These are phyloP conservation scores for Neofusicoccum parvum DNA, from an alignment of 2,329 filamentous ascomycete genomes.

Conservation along the genomic window DNA sequence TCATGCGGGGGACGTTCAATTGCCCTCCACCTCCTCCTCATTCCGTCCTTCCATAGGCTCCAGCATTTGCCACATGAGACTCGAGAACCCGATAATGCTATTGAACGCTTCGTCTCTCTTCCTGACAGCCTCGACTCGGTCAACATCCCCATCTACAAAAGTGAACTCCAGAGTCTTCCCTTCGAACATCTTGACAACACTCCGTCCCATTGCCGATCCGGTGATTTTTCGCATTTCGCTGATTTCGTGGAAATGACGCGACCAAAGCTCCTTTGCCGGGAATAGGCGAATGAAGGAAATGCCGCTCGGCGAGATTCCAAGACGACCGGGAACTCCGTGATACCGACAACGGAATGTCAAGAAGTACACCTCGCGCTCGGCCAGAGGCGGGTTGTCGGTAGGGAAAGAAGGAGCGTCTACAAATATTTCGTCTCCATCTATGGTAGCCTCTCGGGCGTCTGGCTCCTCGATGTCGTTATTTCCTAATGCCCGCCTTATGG, in stretches of 20 bases:
- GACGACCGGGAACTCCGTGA: constrained; percentile 26
- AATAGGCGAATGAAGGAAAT: constrained; percentile 26
- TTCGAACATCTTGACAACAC: neutral
- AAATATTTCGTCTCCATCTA: constrained; percentile 4
- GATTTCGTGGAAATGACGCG: constrained; percentile 28
- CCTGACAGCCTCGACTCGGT: constrained; percentile 31
- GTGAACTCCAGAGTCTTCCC: constrained; percentile 22
- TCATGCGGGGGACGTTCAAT: neutral
- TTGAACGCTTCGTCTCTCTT: constrained; percentile 41
- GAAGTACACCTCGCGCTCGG: constrained; percentile 22
- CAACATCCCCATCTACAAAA: constrained; percentile 20
- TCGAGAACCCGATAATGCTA: constrained; percentile 39
- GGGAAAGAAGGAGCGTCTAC: neutral
- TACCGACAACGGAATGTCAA: constrained; percentile 30
- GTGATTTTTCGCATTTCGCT: constrained; percentile 31
- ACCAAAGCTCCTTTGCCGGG: constrained; percentile 28
- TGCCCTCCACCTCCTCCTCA: constrained; percentile 1
- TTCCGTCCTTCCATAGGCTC: constrained; percentile 25
- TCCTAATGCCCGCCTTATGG: constrained; percentile 23
- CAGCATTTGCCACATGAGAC: constrained; percentile 36
- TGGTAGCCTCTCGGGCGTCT: neutral
- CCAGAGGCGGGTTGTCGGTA: constrained; percentile 17
- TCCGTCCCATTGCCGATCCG: constrained; percentile 11
- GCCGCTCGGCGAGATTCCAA: constrained; percentile 29
- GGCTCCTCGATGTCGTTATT: neutral